A percentile compares a stretch with the other conserved stretches of the same genome.
These are phyloP conservation scores for Ceratonia siliqua DNA, from an alignment of 306 rosid species.

Conservation along the genomic window DNA sequence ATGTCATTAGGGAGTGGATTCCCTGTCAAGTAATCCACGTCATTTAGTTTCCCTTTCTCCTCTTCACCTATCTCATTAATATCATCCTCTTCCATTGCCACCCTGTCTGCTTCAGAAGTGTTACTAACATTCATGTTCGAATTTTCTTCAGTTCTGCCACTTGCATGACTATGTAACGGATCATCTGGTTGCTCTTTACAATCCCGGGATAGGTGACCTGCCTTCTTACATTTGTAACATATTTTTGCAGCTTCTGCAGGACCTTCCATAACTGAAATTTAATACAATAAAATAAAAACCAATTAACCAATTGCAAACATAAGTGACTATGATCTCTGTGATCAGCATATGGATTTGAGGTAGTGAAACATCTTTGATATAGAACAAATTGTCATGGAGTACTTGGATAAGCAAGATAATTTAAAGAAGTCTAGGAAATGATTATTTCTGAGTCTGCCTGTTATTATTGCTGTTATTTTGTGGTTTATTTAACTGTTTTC, in stretches of 20 bases:
- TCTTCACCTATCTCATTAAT: constrained; percentile 96
- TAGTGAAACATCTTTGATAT: background rate
- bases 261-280: constrained; percentile 46
- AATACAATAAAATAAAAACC: background rate
- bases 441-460: too few relatives aligned
- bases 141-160: constrained; percentile 50
- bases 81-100: constrained; percentile 91
- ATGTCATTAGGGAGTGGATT: constrained; percentile 85
- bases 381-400: too few relatives aligned
- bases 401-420: too few relatives aligned
- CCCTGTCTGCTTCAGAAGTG: constrained; percentile 60
- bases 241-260: constrained; percentile 71
- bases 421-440: too few relatives aligned
- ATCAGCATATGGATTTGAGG: constrained; percentile 20
- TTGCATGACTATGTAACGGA: constrained; percentile 43
- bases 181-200: constrained; percentile 67
- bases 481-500: too few relatives aligned
- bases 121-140: constrained; percentile 36
- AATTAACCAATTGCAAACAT: constrained; percentile 1
- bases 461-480: too few relatives aligned
- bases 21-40: constrained; percentile 96
- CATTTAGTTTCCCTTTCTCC: constrained; percentile 82
- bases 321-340: constrained; percentile 18
- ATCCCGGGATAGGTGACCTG: constrained; percentile 89
- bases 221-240: constrained; percentile 94